phyloP scores from a whole-genome alignment of 1,284 basidiomycete species.

The Moesziomyces parantarcticus region DNA sequence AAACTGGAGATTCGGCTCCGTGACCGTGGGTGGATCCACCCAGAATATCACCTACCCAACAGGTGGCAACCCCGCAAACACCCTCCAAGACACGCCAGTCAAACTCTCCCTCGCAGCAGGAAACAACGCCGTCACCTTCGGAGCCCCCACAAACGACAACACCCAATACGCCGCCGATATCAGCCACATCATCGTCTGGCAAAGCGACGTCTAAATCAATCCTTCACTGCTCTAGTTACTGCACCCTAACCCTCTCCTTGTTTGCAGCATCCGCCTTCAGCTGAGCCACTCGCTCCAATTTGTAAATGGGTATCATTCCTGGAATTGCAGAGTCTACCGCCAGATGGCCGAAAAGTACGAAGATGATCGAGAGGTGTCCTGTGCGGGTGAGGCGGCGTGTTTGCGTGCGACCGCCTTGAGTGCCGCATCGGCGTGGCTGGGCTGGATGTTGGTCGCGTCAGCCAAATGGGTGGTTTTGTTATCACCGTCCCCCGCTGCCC shows the following conservation, averaged over 20 bases:
- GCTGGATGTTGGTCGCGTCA: constrained; percentile 3
- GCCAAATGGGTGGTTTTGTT: not conserved
- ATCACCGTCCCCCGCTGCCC: not conserved
- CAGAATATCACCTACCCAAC: constrained; percentile 18
- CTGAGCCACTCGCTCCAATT: too few relatives aligned
- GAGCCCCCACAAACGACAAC: not conserved
- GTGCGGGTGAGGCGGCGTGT: too few relatives aligned
- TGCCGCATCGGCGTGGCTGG: not conserved
- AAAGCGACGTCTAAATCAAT: constrained; percentile 10
- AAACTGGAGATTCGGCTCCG: constrained; percentile 13
- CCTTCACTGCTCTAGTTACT: not conserved
- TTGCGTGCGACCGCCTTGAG: not conserved
- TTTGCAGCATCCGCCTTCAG: too few relatives aligned
- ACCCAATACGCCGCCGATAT: constrained; percentile 24
- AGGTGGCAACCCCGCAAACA: constrained; percentile 14
- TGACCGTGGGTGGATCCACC: not conserved
- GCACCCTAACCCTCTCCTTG: too few relatives aligned
- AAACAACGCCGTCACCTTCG: constrained; percentile 20
- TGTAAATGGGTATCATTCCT: not conserved
- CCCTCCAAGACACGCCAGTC: constrained; percentile 24
- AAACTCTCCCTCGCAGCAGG: constrained; percentile 20
- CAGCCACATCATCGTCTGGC: constrained; percentile 33
- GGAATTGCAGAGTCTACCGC: constrained; percentile 4
- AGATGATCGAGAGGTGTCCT: not conserved
- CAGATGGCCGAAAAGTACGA: constrained; percentile 35